A percentile compares a stretch with the other conserved stretches of the same genome.
These are phyloP conservation scores for Trichoderma asperelloides DNA, from an alignment of 495 filamentous ascomycete genomes.

Conservation along the genomic window DNA sequence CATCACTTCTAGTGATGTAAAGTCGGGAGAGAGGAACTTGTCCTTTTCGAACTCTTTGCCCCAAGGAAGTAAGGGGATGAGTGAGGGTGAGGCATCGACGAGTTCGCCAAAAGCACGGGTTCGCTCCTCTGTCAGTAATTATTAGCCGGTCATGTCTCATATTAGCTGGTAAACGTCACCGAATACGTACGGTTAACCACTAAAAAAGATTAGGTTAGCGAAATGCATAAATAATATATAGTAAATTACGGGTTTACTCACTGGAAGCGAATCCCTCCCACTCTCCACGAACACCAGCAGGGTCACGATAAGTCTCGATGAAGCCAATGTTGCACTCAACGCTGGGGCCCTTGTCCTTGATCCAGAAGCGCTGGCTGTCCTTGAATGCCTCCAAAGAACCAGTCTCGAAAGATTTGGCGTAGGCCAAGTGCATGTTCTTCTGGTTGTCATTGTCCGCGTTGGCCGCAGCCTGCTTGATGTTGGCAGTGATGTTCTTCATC, in stretches of 20 bases:
- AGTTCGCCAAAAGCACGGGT: conserved; percentile 84
- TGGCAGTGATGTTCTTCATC: conserved; percentile 68
- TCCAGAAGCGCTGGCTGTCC: conserved; percentile 85
- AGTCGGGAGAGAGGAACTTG: conserved; percentile 87
- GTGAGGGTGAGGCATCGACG: conserved; percentile 66
- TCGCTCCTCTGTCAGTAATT: conserved; percentile 49
- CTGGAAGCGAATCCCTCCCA: conserved; percentile 87
- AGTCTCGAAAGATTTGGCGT: conserved; percentile 73
- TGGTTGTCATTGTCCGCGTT: conserved; percentile 81
- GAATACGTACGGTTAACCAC: conserved; percentile 45
- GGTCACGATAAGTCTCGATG: conserved; percentile 93
- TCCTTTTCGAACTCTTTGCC: conserved; percentile 85
- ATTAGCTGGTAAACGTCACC: conserved; percentile 6
- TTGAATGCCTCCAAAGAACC: conserved; percentile 86
- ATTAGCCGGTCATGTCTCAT: conserved; percentile 8
- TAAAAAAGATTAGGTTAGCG: background rate
- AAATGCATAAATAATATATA: too few species aligned
- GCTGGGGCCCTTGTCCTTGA: conserved; percentile 79
- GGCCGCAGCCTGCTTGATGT: conserved; percentile 61
- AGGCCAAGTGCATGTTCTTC: conserved; percentile 71
- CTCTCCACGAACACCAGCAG: conserved; percentile 85
- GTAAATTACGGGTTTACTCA: background rate
- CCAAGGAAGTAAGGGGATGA: conserved; percentile 90
- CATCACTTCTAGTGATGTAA: conserved; percentile 74
- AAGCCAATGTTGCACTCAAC: conserved; percentile 92